Base-by-base conservation (phyloP, 306 rosid genomes). In the Mimosa pudica region DNA sequence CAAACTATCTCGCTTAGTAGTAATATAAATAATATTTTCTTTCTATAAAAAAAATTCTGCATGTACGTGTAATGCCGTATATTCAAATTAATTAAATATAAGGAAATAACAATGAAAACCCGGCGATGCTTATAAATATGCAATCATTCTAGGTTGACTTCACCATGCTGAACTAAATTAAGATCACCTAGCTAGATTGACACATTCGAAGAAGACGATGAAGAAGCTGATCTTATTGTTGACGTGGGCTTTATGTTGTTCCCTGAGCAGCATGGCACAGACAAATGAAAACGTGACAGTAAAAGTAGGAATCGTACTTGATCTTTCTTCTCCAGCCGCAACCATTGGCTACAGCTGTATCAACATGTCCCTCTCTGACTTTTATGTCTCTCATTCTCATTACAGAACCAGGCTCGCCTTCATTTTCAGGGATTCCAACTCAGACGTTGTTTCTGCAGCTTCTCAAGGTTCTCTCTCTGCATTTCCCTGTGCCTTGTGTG, bases 231-330 rank as follows among this genome's bases (percentile, higher is more conserved):
- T 30, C n/a, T 8, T 62, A 3, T 12, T 32, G 42, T 62, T 11
- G 13, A 62, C 12, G 17, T 33, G 68, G 68, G 38, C 68, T 62
- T 11, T 62, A 10, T 62, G 42, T 12, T 62, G 44, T 32, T 32
- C n/a, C 9, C n/a, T 62, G n/a, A 32, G 42, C 68, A 33, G 68
- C 42, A 62, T 62, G 41, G 68, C 33, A 33, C 79, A 83, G 52
- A 32, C 18, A 33, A 83, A 70, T 20, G 20, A 67, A 24, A 54
- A 30, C 6, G 60, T 58, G 10, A 5, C 42, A 58, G 90, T 89
- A 38, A 84, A 89, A 12, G 85, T 83, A 1, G 91, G 90, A 35
- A 82, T 70, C 4, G 41, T 90, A 49, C 78, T 86, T 60, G 82
- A 90, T 65, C 9, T 84, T 47, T 74, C 14, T 0, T 57, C 61